Base-by-base conservation (phyloP, 192 early-diverging fungal genomes). In the Pecoramyces ruminantium region DNA sequence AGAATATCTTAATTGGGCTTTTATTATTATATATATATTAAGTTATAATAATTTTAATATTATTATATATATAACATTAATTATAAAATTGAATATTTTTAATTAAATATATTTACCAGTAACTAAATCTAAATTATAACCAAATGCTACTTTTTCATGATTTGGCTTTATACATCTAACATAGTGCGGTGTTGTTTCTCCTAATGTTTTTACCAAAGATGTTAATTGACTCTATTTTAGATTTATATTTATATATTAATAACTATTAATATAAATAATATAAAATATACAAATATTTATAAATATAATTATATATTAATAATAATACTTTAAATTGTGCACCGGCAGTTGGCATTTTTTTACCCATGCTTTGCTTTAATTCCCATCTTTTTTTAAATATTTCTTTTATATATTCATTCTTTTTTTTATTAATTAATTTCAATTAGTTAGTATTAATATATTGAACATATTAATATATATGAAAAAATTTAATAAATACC, bases 121-220 rank as follows among this genome's bases (percentile, higher is more conserved):
- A 34, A 90, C 89, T 85, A 88, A 86, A 5, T 88, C 81, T 18
- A 87, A 82, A 79, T 88, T 84, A 83, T 87, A 90, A 28, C 79
- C 58, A 80, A 90, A 90, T 8, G 89, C 85, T 77, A 84, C 83
- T 79, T 90, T 90, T 78, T 79, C 30, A 30, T 86, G 83, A 80
- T 90, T 90, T 13, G 89, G 89, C 80, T 90, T 90, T 58, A 90
- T 90, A 83, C 89, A 90, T 17, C 89, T 83, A n/a, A 90, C 86
- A 79, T 90, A 90, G 83, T 90, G 89, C 0, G 89, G 87, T 29
- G 86, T 90, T 16, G 89, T 90, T 28, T 85, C 79, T 17, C 81
- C 83, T 38, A 90, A 79, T 21, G 85, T 88, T 29, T 85, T 83
- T 2, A 90, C 88, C 8, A 90, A 82, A n/a, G 82, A 82, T 21